Conservation (phyloP, 306 rosid genomes). For the Cicer cuneatum region DNA sequence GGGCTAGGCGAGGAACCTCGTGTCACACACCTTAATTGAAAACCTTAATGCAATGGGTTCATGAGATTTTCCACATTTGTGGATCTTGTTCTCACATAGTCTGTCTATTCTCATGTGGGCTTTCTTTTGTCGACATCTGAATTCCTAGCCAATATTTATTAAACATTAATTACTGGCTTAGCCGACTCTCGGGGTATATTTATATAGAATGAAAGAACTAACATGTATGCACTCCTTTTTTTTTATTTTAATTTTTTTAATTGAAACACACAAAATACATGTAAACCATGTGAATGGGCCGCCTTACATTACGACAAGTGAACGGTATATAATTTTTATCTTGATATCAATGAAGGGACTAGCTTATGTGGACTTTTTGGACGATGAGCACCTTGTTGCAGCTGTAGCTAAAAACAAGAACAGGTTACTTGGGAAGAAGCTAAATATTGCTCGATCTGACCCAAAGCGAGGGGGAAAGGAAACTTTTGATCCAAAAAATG, state of each 20-base stretch:
- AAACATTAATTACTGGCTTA: constrained; percentile 8
- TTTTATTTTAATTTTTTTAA: not conserved
- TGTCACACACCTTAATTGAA: constrained; percentile 1
- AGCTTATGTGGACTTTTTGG: constrained; percentile 87
- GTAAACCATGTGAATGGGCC: not conserved
- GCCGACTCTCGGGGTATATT: not conserved
- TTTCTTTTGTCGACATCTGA: not conserved
- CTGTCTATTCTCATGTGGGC: not conserved
- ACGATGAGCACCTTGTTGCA: constrained; percentile 74
- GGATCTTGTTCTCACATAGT: constrained; percentile 6
- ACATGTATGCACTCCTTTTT: not conserved
- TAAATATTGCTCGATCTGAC: constrained; percentile 79
- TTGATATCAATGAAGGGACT: constrained; percentile 69
- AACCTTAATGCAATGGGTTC: not conserved
- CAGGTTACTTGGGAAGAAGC: constrained; percentile 70
- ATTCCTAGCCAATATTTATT: not conserved
- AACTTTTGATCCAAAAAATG: constrained; percentile 46
- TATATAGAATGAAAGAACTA: constrained; percentile 3
- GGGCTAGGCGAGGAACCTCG: constrained; percentile 8
- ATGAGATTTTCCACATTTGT: constrained; percentile 6
- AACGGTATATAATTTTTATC: constrained; percentile 25
- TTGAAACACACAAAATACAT: not conserved
- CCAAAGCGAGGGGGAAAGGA: constrained; percentile 73
- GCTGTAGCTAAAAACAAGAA: constrained; percentile 78
- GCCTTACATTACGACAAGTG: constrained; percentile 20